A percentile compares a stretch with the other conserved stretches of the same genome.
Evolutionary conservation across 2,329 filamentous ascomycete species (phyloP).

Genomic region (Calonectria hongkongensis): DNA sequence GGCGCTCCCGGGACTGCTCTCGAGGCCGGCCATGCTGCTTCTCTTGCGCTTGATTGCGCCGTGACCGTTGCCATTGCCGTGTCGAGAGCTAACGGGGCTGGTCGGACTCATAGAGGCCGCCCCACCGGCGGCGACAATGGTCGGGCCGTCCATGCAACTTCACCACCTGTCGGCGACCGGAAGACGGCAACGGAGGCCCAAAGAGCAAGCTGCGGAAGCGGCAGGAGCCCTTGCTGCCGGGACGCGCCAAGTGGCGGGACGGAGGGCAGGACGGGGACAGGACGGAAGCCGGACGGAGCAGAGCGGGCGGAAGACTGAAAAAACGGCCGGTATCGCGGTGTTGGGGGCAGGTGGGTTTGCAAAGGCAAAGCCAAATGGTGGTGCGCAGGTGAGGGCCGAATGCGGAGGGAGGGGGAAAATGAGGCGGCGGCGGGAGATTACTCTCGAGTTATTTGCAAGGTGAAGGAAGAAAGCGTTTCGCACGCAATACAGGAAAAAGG

Average conservation of each 20-base stretch:
- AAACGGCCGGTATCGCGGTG: conserved; percentile 54
- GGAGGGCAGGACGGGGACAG: conserved; percentile 41
- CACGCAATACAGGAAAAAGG: conserved; percentile 39
- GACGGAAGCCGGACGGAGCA: conserved; percentile 31
- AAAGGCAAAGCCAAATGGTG: conserved; percentile 45
- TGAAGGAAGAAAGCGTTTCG: conserved; percentile 43
- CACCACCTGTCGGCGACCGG: conserved; percentile 48
- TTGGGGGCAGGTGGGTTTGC: conserved; percentile 51
- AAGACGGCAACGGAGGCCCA: conserved; percentile 38
- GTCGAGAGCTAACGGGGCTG: conserved; percentile 72
- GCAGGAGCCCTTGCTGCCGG: conserved; percentile 34
- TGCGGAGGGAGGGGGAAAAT: conserved; percentile 59
- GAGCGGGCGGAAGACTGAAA: conserved; percentile 34
- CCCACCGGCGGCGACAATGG: conserved; percentile 67
- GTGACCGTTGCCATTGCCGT: conserved; percentile 65
- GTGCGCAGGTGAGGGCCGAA: conserved; percentile 56
- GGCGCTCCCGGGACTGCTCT: conserved; percentile 76
- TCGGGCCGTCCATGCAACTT: conserved; percentile 69
- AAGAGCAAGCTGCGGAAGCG: conserved; percentile 33
- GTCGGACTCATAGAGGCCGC: conserved; percentile 72
- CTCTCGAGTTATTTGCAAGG: conserved; percentile 42
- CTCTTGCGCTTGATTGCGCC: conserved; percentile 74
- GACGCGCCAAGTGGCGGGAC: conserved; percentile 44
- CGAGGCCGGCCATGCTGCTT: conserved; percentile 70
- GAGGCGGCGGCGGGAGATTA: conserved; percentile 45